Percentiles rank a stretch among this genome's conserved stretches.
Conservation (phyloP, 768 basidiomycete genomes). For the Tulasnella sp. region DNA sequence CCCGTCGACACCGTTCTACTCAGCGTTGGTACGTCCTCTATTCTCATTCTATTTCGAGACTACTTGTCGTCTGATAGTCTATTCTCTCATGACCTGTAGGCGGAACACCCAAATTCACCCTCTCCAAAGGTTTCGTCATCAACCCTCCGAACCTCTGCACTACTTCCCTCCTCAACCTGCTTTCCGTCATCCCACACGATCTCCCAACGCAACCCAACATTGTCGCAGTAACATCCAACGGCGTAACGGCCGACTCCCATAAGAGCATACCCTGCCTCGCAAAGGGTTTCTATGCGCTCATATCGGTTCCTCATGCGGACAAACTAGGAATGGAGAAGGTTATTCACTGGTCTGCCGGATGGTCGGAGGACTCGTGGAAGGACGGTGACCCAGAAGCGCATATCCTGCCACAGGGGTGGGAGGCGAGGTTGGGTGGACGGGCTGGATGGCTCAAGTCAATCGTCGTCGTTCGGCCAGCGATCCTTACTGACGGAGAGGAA, state of each 20-base stretch:
- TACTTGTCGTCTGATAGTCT: background rate
- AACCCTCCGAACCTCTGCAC: conserved; percentile 63
- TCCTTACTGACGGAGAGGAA: too few species aligned
- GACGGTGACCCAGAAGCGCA: background rate
- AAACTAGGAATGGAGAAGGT: conserved; percentile 62
- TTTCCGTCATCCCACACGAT: conserved; percentile 40
- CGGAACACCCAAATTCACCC: conserved; percentile 51
- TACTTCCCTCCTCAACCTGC: conserved; percentile 56
- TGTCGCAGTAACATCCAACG: conserved; percentile 58
- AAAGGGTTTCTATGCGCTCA: conserved; percentile 54
- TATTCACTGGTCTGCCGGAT: conserved; percentile 20
- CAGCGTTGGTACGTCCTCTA: background rate
- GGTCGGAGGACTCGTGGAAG: conserved; percentile 2
- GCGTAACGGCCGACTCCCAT: conserved; percentile 55
- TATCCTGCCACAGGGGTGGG: background rate
- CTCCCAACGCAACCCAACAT: conserved; percentile 50
- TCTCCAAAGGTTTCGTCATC: conserved; percentile 55
- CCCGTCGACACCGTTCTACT: conserved; percentile 26
- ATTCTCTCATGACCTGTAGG: conserved; percentile 44
- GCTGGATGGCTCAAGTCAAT: conserved; percentile 15
- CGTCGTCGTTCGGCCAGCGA: background rate
- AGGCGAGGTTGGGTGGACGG: background rate
- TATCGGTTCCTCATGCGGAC: conserved; percentile 57
- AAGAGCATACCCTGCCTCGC: conserved; percentile 52
- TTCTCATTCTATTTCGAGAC: background rate